Conservation (phyloP, 2,329 filamentous ascomycete species). For the Neoscytalidium dimidiatum region DNA sequence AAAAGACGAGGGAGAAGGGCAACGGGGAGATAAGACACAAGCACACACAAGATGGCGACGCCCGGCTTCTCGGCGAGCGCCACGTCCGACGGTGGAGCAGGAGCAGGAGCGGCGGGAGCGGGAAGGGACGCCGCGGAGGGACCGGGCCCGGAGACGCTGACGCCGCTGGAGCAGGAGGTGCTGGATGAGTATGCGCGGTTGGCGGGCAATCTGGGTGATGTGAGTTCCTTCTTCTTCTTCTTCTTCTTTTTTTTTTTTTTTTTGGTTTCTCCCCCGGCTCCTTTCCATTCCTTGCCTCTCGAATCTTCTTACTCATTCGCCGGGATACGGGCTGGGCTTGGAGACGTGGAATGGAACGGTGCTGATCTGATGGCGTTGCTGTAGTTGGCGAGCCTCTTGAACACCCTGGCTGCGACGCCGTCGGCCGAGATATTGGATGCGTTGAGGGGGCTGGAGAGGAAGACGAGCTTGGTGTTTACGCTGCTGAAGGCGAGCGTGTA, state of each 20-base stretch:
- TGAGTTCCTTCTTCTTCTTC: conserved; percentile 40
- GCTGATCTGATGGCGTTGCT: conserved; percentile 40
- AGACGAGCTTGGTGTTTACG: conserved; percentile 93
- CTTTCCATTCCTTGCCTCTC: conserved; percentile 43
- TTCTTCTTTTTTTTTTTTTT: not conserved
- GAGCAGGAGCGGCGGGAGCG: no score
- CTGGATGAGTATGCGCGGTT: conserved; percentile 90
- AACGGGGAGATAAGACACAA: not conserved
- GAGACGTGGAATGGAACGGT: no score
- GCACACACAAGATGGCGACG: not conserved
- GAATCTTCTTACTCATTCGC: conserved; percentile 28
- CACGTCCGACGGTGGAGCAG: not conserved
- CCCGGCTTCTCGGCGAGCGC: conserved; percentile 17
- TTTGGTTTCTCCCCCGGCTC: not conserved
- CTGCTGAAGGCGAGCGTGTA: conserved; percentile 97
- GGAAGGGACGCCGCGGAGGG: not conserved
- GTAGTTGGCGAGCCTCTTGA: conserved; percentile 53
- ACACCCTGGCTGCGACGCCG: conserved; percentile 64
- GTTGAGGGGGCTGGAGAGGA: conserved; percentile 83
- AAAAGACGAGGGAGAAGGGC: not conserved
- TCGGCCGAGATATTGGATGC: conserved; percentile 79
- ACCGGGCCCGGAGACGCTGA: conserved; percentile 46
- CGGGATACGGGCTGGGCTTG: no score
- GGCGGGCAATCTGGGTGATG: conserved; percentile 88
- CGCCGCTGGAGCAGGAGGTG: conserved; percentile 87